phyloP scores from a whole-genome alignment of 164 flowering plant species.

The Pachysandra terminalis region DNA sequence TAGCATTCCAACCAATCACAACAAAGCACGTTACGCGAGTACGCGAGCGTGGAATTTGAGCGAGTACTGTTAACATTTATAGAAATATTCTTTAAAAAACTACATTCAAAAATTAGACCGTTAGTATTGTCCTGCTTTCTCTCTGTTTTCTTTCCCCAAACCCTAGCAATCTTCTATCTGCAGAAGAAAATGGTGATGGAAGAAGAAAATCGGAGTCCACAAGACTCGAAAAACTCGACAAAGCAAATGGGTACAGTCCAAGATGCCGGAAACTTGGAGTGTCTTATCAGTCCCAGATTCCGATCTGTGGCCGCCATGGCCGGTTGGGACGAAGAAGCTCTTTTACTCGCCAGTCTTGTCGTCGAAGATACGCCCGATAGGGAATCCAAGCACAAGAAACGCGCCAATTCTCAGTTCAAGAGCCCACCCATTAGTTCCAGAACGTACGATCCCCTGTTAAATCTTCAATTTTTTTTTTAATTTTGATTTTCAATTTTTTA shows the following conservation, averaged over 20 bases:
- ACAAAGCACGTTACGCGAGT: no score
- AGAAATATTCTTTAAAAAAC: no score
- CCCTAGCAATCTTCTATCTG: no score
- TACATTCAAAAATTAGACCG: no score
- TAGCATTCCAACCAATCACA: no score
- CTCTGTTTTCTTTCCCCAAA: no score
- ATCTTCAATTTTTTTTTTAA: not conserved
- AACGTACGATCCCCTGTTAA: constrained; percentile 33
- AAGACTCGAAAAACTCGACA: constrained; percentile 13
- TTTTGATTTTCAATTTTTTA: not conserved
- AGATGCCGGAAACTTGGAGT: constrained; percentile 21
- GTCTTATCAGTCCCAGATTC: constrained; percentile 69
- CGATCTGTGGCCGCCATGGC: constrained; percentile 84
- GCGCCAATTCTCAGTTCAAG: constrained; percentile 32
- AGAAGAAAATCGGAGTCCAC: constrained; percentile 21
- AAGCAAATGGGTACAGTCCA: constrained; percentile 4
- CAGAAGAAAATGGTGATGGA: constrained; percentile 29
- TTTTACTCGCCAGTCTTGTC: constrained; percentile 57
- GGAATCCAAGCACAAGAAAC: constrained; percentile 46
- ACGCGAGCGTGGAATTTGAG: no score
- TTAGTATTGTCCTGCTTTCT: no score
- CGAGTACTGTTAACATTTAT: no score
- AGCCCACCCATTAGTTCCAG: constrained; percentile 56
- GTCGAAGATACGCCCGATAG: constrained; percentile 89
- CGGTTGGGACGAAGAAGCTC: constrained; percentile 90